Base-by-base conservation (phyloP, 1,284 basidiomycete species). In the Ceratobasidium sp. region DNA sequence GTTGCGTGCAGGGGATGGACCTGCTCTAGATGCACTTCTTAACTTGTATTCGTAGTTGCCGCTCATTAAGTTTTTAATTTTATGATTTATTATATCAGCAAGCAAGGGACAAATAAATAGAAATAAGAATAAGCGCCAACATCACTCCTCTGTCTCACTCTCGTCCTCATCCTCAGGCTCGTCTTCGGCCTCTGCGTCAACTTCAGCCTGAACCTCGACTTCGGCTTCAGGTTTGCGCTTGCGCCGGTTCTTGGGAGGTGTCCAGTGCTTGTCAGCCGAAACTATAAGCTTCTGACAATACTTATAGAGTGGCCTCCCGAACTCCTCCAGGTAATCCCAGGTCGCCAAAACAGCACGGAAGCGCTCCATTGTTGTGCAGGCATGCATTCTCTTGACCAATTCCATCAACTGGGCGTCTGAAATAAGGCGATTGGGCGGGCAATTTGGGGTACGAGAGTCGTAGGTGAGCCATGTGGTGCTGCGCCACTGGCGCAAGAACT, bases 401-500 rank as follows among this genome's bases (percentile, higher is more conserved):
- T 44, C n/a, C 3, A 18, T 23, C 28, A 4, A 66, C 33, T n/a
- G 42, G 63, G 2, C 7, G 39, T 66, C 63, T 2, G 63, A 66
- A 42, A 66, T 66, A 7, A 66, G 39, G 10, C 39, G 28, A 10
- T 66, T 9, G 13, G 63, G 33, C 6, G 63, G 63, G 42, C 63
- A 66, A 3, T 42, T 40, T 20, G 63, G 39, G 9, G 63, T 42
- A 20, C 63, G 63, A 5, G 28, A 15, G 2, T 26, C 9, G 39
- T 12, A 66, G 2, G n/a, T n/a, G 7, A 2, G n/a, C 63, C 63
- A 66, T 2, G 63, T 18, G 2, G 63, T 42, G 40, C 15, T 66
- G 2, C 63, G 63, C 63, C 63, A 66, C 23, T 66, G 63, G 63
- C 13, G 39, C 20, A 66, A 23, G 12, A 66, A 5, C 39, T 42